These are phyloP conservation scores for Cyclotella atomus DNA, from an alignment of 108 stramenopile species.

Conservation along the genomic window DNA sequence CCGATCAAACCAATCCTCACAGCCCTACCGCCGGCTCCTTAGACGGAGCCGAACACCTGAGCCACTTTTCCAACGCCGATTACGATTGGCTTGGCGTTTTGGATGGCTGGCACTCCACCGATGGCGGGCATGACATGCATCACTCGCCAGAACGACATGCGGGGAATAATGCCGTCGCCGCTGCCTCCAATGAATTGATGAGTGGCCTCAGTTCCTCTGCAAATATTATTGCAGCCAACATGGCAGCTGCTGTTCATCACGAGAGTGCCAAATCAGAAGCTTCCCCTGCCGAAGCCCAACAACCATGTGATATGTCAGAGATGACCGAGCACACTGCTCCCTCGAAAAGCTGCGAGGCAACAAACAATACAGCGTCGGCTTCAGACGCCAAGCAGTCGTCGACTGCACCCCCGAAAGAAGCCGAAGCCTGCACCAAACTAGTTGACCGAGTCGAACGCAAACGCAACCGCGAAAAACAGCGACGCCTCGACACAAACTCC, in stretches of 20 bases:
- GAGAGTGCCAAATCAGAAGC: too few relatives aligned
- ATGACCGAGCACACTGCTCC: too few relatives aligned
- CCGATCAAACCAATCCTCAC: neutral
- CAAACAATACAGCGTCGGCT: neutral
- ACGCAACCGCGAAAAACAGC: constrained; percentile 80
- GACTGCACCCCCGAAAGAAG: neutral
- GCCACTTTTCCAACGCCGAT: constrained; percentile 16
- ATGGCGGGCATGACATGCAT: neutral
- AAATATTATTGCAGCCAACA: neutral
- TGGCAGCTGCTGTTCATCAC: too few relatives aligned
- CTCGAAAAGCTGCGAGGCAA: too few relatives aligned
- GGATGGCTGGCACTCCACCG: neutral
- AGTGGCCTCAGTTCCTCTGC: neutral
- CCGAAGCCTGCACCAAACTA: constrained; percentile 35
- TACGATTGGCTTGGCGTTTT: constrained; percentile 30
- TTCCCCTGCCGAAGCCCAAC: too few relatives aligned
- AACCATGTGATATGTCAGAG: too few relatives aligned
- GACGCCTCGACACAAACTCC: constrained; percentile 77
- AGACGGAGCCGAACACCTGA: neutral
- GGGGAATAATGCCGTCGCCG: neutral
- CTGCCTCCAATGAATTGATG: neutral
- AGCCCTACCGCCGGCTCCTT: constrained; percentile 6
- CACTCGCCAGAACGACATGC: too few relatives aligned
- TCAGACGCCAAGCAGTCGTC: neutral
- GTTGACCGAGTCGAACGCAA: constrained; percentile 79